phyloP scores from a whole-genome alignment of 2,329 filamentous ascomycete genomes.

The Blastomyces gilchristii region DNA sequence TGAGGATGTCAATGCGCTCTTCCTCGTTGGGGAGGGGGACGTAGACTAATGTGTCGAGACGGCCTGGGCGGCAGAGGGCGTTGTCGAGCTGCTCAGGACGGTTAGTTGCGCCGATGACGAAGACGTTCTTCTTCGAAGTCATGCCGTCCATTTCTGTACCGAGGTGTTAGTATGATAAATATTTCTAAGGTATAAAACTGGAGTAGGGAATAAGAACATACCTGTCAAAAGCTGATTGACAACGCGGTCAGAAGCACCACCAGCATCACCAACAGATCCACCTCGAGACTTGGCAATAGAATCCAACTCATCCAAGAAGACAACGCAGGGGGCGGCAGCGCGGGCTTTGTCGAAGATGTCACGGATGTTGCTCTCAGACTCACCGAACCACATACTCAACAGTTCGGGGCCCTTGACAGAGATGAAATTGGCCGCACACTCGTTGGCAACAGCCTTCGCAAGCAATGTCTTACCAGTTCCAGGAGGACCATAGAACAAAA shows the following conservation, averaged over 20 bases:
- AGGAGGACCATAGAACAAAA: conserved; percentile 95
- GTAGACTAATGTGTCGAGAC: conserved; percentile 97
- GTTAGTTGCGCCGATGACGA: conserved; percentile 98
- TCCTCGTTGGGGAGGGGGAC: conserved; percentile 89
- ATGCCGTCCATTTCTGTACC: conserved; percentile 89
- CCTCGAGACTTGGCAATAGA: conserved; percentile 99
- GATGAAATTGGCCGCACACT: conserved; percentile 99
- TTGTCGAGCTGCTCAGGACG: conserved; percentile 97
- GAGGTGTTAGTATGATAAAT: conserved; percentile 33
- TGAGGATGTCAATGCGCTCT: conserved; percentile 81
- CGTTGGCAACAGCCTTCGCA: conserved; percentile 98
- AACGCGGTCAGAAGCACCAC: conserved; percentile 96
- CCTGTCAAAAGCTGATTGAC: conserved; percentile 98
- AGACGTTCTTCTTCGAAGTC: conserved; percentile 99
- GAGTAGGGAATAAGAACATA: conserved; percentile 41
- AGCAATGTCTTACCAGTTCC: conserved; percentile 99
- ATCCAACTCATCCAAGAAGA: conserved; percentile 97
- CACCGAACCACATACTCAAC: conserved; percentile 99
- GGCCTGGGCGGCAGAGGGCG: conserved; percentile 92
- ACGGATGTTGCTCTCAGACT: conserved; percentile 98
- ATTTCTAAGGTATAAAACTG: neutral
- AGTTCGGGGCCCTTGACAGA: conserved; percentile 98
- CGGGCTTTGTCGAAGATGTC: conserved; percentile 99
- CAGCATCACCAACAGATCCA: conserved; percentile 89
- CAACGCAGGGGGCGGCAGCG: conserved; percentile 92